Conservation (phyloP, 345 rosid genomes). For the Salix exigua region DNA sequence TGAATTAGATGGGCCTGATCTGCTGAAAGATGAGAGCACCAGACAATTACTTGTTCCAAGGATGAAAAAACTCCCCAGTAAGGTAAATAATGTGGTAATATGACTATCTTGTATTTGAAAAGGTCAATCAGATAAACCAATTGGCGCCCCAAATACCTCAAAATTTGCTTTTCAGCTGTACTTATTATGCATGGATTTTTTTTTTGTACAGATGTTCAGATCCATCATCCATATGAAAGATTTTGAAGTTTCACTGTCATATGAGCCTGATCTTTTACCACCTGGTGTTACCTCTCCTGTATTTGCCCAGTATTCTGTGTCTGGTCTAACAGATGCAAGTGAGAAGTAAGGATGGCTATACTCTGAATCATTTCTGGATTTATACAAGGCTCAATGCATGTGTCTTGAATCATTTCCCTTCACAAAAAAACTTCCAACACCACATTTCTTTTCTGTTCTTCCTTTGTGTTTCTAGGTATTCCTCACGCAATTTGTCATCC, state of each 20-base stretch:
- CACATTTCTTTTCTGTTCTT: not conserved
- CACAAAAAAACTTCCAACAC: not conserved
- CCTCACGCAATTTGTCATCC: constrained; percentile 83
- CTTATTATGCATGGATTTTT: constrained; percentile 18
- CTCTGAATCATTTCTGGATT: not conserved
- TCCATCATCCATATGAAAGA: constrained; percentile 72
- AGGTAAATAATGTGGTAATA: constrained; percentile 44
- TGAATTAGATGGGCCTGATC: constrained; percentile 75
- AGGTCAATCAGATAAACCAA: not conserved
- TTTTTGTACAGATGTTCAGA: constrained; percentile 71
- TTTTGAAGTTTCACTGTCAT: constrained; percentile 83
- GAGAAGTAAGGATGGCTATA: constrained; percentile 61
- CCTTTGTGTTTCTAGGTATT: constrained; percentile 50
- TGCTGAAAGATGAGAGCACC: constrained; percentile 60
- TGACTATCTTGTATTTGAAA: not conserved
- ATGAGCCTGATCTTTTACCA: constrained; percentile 72
- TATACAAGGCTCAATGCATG: constrained; percentile 9
- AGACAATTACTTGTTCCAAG: constrained; percentile 76
- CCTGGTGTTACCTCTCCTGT: constrained; percentile 62
- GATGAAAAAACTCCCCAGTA: constrained; percentile 95
- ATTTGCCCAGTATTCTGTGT: constrained; percentile 77
- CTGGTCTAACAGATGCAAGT: constrained; percentile 72
- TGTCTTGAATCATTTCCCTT: not conserved
- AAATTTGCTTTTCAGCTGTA: constrained; percentile 11
- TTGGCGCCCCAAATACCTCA: not conserved